Evolutionary conservation across 2,329 filamentous ascomycete genomes (phyloP), one percentile per base, ranked within the genome.

Genomic region (Atkinsonella hypoxylon): DNA sequence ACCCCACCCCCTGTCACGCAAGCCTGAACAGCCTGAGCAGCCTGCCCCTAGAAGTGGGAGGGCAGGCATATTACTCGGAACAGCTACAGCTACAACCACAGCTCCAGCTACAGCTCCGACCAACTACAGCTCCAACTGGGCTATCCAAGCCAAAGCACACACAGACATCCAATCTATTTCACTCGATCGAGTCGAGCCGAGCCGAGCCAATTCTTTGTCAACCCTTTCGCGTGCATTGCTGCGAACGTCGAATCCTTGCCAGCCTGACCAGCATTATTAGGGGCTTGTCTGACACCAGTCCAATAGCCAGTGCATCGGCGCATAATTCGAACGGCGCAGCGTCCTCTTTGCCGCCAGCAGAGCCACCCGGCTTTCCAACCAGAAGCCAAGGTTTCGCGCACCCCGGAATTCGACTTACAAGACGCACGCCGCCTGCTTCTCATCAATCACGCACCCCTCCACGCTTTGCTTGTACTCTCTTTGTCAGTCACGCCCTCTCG

Each of bases 271-370:
- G 40, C 40, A 26, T 26, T 7, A 8, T 8, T 26, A 49, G 49
- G 45, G 55, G 44, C 34, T 38, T 26, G 46, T 56, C 50, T 46
- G 50, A 55, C 54, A 52, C 46, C 52, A 54, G 51, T 41, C 46
- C 52, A 54, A 51, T 41, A 58, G 46, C 56, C 54, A 58, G 48
- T 49, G 49, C 54, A 51, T 55, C 56, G 57, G 58, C 55, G 57
- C 57, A 58, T 58, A 54, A 55, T 49, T 50, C 53, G 56, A 57
- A 55, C 54, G 26, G 49, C 54, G 34, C 34, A 50, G 52, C 53
- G 47, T 47, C 52, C 42, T 48, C 53, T 53, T 58, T 58, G 56
- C 57, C 57, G 57, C 58, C 57, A 55, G 51, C 47, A 30, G 45
- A 36, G 36, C 36, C 36, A 45, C 48, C 51, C 53, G 20, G 48